Percentiles rank a stretch among this genome's conserved stretches.
Conservation (phyloP, 2,329 filamentous ascomycete species). For the Didymellaceae sp. region DNA sequence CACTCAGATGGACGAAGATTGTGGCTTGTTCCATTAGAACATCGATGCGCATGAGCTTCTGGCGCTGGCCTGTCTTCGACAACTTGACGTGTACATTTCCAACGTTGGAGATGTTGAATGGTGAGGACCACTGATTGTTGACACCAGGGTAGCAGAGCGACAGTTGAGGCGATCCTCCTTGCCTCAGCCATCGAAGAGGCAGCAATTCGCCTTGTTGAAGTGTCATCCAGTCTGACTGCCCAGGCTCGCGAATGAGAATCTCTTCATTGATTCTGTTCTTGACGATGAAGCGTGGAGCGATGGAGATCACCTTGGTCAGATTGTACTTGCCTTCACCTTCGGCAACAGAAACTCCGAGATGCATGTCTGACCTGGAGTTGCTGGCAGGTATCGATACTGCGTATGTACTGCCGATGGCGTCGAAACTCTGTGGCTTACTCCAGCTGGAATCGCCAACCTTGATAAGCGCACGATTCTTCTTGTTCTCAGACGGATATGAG, state of each 20-base stretch:
- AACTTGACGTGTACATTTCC: conserved; percentile 94
- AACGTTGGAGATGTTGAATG: conserved; percentile 95
- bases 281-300: conserved; percentile 89
- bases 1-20: conserved; percentile 87
- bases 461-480: conserved; percentile 85
- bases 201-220: conserved; percentile 80
- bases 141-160: conserved; percentile 92
- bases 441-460: conserved; percentile 89
- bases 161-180: conserved; percentile 82
- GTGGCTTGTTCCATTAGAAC: conserved; percentile 92
- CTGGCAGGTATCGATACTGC: conserved; percentile 83
- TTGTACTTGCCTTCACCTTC: conserved; percentile 98
- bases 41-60: conserved; percentile 85
- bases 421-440: conserved; percentile 98
- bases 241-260: conserved; percentile 87
- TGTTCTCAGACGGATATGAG: conserved; percentile 86
- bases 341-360: conserved; percentile 85
- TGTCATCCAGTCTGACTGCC: conserved; percentile 83
- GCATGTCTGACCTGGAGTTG: conserved; percentile 78
- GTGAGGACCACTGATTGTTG: conserved; percentile 96
- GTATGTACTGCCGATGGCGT: conserved; percentile 91
- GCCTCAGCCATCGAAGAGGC: conserved; percentile 88
- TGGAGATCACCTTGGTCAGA: conserved; percentile 91
- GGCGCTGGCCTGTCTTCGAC: conserved; percentile 85
- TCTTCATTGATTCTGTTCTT: conserved; percentile 93